phyloP scores from a whole-genome alignment of 257 asterid species.

The Rhazya stricta region DNA sequence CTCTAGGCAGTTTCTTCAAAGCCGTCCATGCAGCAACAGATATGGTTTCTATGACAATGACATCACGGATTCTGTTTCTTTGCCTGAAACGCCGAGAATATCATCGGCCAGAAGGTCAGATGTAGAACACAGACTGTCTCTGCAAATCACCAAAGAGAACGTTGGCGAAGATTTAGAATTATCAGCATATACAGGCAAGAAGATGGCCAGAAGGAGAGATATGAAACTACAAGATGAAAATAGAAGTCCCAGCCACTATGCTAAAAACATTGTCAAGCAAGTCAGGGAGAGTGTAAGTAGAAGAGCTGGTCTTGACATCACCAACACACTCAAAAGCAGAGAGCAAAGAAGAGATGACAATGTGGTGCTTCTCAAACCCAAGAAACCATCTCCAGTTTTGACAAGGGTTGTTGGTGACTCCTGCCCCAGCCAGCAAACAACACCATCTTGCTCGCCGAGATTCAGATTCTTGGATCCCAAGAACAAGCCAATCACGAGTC shows the following conservation, averaged over 20 bases:
- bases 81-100: conserved; percentile 74
- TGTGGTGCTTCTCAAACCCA: conserved; percentile 45
- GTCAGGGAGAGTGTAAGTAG: conserved; percentile 52
- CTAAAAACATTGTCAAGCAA: conserved; percentile 59
- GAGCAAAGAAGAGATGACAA: conserved; percentile 27
- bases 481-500: conserved; percentile 20
- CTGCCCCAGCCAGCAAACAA: conserved; percentile 21
- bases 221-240: conserved; percentile 27
- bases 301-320: conserved; percentile 56
- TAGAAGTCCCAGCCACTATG: conserved; percentile 43
- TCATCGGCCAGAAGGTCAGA: conserved; percentile 64
- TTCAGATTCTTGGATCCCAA: conserved; percentile 37
- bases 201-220: conserved; percentile 23
- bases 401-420: conserved; percentile 19
- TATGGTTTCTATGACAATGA: conserved; percentile 33
- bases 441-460: conserved; percentile 45
- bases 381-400: conserved; percentile 10
- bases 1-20: conserved; percentile 10
- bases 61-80: conserved; percentile 45
- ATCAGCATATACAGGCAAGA: conserved; percentile 16
- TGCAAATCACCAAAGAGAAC: conserved; percentile 60
- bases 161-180: conserved; percentile 19
- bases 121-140: conserved; percentile 63
- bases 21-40: conserved; percentile 14
- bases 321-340: conserved; percentile 35